Base-by-base conservation (phyloP, 441 rosid species). In the Viola pubescens region DNA sequence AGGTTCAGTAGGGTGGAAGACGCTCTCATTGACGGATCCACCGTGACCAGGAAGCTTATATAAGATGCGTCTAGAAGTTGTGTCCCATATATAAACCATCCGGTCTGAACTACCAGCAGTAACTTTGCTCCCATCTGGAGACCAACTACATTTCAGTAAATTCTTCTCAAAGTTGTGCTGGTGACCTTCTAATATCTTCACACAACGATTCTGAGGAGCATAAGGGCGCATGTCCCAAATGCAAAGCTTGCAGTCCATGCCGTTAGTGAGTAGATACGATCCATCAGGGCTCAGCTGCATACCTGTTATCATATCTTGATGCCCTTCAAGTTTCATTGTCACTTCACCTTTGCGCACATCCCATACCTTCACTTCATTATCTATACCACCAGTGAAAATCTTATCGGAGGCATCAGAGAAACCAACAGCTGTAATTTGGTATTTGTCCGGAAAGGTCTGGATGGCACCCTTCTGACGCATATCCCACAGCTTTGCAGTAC, bases 391-490 rank as follows among this genome's bases (percentile, higher is more conserved):
- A 0, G 91, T 85, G 75, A 80, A 91, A 54, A 91, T 89, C 82
- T 82, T 91, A 75, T 87, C 98, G 0, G 95, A 91, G 47, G 94
- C 91, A 80, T 87, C 97, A 0, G 98, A 85, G 82, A 89, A 91
- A 61, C 86, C 63, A 6, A 89, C 98, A 0, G 98, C 97, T 0
- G 97, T 89, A 70, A 91, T 91, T 61, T 91, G 98, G 79, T 89
- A 91, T 66, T 84, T 91, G 62, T 91, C 97, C 0, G 98, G 98
- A 60, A 89, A 89, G 46, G 98, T 91, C 62, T 89, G 97, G 61
- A 91, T 89, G n/a, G 98, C 98, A 69, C 95, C 98, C 59, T 95
- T 77, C 71, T 87, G 98, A 64, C 97, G 88, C 94, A 91, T 80
- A 64, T 91, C 95, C 94, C 98, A 91, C 26, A 91, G 91, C 71